phyloP scores from a whole-genome alignment of 1,284 basidiomycete genomes.

The Ceratobasidium sp. region DNA sequence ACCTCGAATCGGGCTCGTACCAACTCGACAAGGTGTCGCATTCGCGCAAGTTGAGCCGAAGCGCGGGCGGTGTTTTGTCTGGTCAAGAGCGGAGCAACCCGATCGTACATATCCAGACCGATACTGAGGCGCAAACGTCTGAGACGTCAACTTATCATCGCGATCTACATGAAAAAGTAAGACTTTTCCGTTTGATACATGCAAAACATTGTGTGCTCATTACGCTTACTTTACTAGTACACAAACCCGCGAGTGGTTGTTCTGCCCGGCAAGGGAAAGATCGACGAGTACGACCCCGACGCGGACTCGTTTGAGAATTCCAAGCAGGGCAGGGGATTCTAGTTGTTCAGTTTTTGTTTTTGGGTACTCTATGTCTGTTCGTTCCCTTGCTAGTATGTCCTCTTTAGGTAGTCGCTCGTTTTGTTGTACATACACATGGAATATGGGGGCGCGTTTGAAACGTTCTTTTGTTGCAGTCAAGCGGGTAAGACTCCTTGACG shows the following conservation, averaged over 20 bases:
- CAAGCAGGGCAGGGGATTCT: neutral
- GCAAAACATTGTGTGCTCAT: neutral
- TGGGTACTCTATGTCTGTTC: neutral
- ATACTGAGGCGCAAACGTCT: slow-evolving; percentile 8
- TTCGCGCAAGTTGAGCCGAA: neutral
- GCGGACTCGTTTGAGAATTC: slow-evolving; percentile 22
- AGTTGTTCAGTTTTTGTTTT: neutral
- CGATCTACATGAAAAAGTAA: neutral
- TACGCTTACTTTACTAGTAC: neutral
- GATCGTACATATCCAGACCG: slow-evolving; percentile 23
- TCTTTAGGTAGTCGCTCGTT: slow-evolving; percentile 9
- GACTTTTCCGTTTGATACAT: neutral
- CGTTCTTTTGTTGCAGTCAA: neutral
- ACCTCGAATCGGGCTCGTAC: slow-evolving; percentile 19
- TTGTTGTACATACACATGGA: neutral
- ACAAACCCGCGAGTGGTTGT: slow-evolving; percentile 3
- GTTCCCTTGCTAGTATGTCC: slow-evolving; percentile 2
- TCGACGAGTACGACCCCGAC: slow-evolving; percentile 8
- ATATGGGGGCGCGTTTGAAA: slow-evolving; percentile 14
- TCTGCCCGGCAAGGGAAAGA: neutral
- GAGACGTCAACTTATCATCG: neutral
- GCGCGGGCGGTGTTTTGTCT: neutral
- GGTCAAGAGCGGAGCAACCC: slow-evolving; percentile 19
- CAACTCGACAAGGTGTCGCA: slow-evolving; percentile 16
- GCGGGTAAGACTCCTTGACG: neutral